A percentile compares a stretch with the other conserved stretches of the same genome.
These are phyloP conservation scores for Pythium chondricola DNA, from an alignment of 352 stramenopile species.

Conservation along the genomic window DNA sequence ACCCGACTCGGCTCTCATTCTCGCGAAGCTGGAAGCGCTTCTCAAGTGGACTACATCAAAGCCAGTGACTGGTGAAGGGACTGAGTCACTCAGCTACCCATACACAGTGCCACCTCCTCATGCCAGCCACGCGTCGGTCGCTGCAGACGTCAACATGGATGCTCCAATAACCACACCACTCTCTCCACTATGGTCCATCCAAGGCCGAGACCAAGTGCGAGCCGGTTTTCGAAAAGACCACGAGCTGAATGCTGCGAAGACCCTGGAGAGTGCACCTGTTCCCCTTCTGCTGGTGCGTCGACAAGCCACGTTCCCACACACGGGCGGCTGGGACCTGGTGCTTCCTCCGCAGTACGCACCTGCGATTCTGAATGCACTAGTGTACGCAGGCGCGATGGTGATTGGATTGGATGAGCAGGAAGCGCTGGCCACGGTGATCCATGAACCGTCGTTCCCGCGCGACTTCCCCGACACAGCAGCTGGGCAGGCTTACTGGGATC, in stretches of 20 bases:
- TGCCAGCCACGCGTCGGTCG: not conserved
- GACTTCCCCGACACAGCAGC: slow-evolving; percentile 70
- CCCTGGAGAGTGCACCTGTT: slow-evolving; percentile 8
- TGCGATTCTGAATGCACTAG: slow-evolving; percentile 49
- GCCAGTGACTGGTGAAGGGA: not conserved
- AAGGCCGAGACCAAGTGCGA: slow-evolving; percentile 27
- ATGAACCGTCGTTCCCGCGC: slow-evolving; percentile 56
- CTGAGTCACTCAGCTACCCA: slow-evolving; percentile 20
- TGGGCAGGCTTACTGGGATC: slow-evolving; percentile 51
- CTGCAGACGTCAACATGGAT: not conserved
- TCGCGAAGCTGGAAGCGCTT: slow-evolving; percentile 43
- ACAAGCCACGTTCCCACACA: slow-evolving; percentile 28
- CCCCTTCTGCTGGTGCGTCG: slow-evolving; percentile 44
- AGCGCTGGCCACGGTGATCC: slow-evolving; percentile 45
- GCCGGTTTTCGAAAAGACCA: slow-evolving; percentile 48
- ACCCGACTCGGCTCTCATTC: slow-evolving; percentile 47
- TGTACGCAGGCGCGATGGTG: slow-evolving; percentile 60
- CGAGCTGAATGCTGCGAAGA: slow-evolving; percentile 29
- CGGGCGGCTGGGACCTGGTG: slow-evolving; percentile 68
- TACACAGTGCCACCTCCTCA: slow-evolving; percentile 10
- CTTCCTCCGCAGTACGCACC: slow-evolving; percentile 33
- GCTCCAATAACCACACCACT: not conserved
- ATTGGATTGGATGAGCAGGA: slow-evolving; percentile 68
- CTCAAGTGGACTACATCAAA: slow-evolving; percentile 44
- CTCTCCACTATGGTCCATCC: slow-evolving; percentile 58